Base-by-base conservation (phyloP, 345 rosid genomes). In the Viola odorata region DNA sequence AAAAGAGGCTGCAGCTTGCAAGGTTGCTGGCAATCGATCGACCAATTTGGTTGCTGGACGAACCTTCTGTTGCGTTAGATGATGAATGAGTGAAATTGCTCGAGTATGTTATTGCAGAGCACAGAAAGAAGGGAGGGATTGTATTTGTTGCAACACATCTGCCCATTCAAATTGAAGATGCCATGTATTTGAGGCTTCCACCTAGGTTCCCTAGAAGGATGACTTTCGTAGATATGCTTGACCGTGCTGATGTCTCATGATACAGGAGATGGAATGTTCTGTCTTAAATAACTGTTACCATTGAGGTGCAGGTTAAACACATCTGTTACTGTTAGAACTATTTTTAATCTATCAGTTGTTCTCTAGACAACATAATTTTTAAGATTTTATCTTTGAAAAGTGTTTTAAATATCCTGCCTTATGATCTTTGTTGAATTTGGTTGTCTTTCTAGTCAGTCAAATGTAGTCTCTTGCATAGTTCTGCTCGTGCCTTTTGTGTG, bases 11-110 rank as follows among this genome's bases (percentile, higher is more conserved):
- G 72, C 98, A 89, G 65, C 85, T 89, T 14, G 96, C 96, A 0
- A 84, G 96, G 77, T 63, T 85, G 57, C 73, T 89, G 0, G 95
- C 96, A 1, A 83, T 92, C 7, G 96, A 92, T 52, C 65, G 96
- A 37, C 98, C 94, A 4, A 92, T 92, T 39, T 92, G 96, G 96
- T 75, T 89, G 59, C 79, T 92, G 12, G 95, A 92, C 4, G 91
- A 92, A 65, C 97, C 94, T 12, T 89, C 96, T 0, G 91, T 89
- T 65, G 96, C 97, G 3, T 71, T 92, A 61, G 97, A 92, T 65
- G 81, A 78, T 37, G 90, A 92, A 6, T 96, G 98, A 56, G 84
- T 79, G 73, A 84, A 77, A 71, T 55, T 92, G 73, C 87, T 87
- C 0, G 94, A 92, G 74, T 82, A 65, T 62, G 80, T 89, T 0